These are phyloP conservation scores for Raphanus hybrid DNA, from an alignment of 441 rosid genomes.

Conservation along the genomic window DNA sequence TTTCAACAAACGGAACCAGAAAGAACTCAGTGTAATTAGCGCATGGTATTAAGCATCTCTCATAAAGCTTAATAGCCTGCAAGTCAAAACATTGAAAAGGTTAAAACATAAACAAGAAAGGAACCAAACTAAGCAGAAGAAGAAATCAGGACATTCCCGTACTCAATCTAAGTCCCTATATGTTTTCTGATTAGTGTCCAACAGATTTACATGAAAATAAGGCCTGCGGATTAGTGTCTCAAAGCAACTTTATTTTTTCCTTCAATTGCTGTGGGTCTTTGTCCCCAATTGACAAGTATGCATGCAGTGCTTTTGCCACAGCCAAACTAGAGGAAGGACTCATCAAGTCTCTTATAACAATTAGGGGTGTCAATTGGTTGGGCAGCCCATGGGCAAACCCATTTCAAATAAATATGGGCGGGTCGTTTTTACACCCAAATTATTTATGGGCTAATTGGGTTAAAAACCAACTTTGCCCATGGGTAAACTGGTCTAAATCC, in stretches of 20 bases:
- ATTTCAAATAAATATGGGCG: too few species aligned
- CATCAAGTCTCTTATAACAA: conserved; percentile 63
- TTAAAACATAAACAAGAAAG: conserved; percentile 20
- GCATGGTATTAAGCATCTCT: conserved; percentile 91
- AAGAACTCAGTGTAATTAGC: conserved; percentile 68
- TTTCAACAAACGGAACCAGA: conserved; percentile 93
- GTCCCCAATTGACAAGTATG: conserved; percentile 67
- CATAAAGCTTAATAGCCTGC: conserved; percentile 86
- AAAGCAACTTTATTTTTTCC: conserved; percentile 59
- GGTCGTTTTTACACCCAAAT: too few species aligned
- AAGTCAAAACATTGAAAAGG: conserved; percentile 17
- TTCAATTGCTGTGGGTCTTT: conserved; percentile 54
- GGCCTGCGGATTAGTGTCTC: conserved; percentile 70
- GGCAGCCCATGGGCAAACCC: too few species aligned
- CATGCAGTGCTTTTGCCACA: conserved; percentile 61
- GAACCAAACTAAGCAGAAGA: conserved; percentile 20
- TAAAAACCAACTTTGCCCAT: too few species aligned
- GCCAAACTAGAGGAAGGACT: conserved; percentile 59
- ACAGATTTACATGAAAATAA: conserved; percentile 79
- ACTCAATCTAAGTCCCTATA: conserved; percentile 94
- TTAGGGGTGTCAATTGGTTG: too few species aligned
- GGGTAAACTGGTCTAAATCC: too few species aligned
- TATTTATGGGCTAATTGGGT: too few species aligned
- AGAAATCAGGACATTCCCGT: conserved; percentile 37
- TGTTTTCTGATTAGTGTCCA: conserved; percentile 65